Evolutionary conservation across 306 rosid genomes (phyloP).

Genomic region (Glycyrrhiza uralensis): DNA sequence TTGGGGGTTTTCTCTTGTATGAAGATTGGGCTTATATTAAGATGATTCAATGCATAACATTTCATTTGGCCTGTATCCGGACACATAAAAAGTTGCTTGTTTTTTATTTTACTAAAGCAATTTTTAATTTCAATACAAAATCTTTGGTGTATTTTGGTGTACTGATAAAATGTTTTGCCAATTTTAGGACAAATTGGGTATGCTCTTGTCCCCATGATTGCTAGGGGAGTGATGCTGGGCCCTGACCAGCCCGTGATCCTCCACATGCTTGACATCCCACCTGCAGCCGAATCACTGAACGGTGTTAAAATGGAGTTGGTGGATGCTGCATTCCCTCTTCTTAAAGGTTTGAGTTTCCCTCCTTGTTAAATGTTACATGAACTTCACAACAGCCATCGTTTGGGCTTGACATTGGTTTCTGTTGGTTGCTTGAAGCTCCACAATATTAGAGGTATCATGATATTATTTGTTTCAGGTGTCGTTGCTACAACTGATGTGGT

Average conservation of each 20-base stretch:
- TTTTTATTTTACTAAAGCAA: not conserved
- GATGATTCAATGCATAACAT: not conserved
- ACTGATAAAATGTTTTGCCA: slow-evolving; percentile 1
- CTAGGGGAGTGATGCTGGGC: slow-evolving; percentile 94
- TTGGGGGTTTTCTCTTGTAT: not conserved
- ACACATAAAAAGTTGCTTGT: not conserved
- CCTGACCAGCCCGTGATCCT: slow-evolving; percentile 91
- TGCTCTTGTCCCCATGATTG: slow-evolving; percentile 97
- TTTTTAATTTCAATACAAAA: not conserved
- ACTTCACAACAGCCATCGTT: not conserved
- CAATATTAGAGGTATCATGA: not conserved
- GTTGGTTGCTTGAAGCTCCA: not conserved
- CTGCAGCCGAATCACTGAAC: slow-evolving; percentile 87
- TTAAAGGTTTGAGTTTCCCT: slow-evolving; percentile 50
- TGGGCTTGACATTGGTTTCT: not conserved
- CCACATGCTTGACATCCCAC: slow-evolving; percentile 88
- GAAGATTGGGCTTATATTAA: not conserved
- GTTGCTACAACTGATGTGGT: slow-evolving; percentile 93
- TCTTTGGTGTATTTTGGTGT: not conserved
- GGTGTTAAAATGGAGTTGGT: slow-evolving; percentile 95
- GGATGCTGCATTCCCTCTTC: slow-evolving; percentile 93
- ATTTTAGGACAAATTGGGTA: slow-evolving; percentile 93
- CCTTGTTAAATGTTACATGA: not conserved
- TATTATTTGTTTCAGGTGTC: slow-evolving; percentile 55
- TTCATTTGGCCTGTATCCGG: not conserved